Percentiles rank a stretch among this genome's conserved stretches.
phyloP scores from a whole-genome alignment of 352 stramenopile genomes.

The Phytophthora meadii region DNA sequence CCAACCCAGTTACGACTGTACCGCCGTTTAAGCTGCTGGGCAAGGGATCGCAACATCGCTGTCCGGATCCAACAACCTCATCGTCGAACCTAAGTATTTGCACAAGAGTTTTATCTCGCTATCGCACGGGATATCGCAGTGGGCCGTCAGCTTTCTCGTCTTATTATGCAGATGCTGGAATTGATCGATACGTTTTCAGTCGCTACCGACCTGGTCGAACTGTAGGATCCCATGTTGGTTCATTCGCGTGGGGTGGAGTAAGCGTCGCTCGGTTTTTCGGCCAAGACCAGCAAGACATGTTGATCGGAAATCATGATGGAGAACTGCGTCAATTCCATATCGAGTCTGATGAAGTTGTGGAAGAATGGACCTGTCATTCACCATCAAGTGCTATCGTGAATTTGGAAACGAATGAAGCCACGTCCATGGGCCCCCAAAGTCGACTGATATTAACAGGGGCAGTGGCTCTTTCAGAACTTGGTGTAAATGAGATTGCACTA shows the following conservation, averaged over 20 bases:
- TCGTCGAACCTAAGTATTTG: slow-evolving; percentile 74
- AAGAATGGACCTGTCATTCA: slow-evolving; percentile 80
- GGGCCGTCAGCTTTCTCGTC: slow-evolving; percentile 53
- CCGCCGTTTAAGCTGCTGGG: slow-evolving; percentile 85
- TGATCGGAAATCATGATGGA: slow-evolving; percentile 82
- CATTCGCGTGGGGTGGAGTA: slow-evolving; percentile 63
- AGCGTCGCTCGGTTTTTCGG: slow-evolving; percentile 74
- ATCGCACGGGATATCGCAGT: slow-evolving; percentile 53
- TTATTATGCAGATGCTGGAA: slow-evolving; percentile 66
- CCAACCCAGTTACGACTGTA: slow-evolving; percentile 87
- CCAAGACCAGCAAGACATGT: slow-evolving; percentile 63
- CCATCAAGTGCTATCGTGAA: slow-evolving; percentile 72
- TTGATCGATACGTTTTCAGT: slow-evolving; percentile 84
- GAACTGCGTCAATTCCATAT: slow-evolving; percentile 69
- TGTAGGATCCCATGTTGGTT: slow-evolving; percentile 54
- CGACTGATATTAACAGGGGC: slow-evolving; percentile 64
- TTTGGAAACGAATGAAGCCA: slow-evolving; percentile 76
- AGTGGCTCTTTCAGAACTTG: slow-evolving; percentile 56
- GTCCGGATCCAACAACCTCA: slow-evolving; percentile 64
- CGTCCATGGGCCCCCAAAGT: slow-evolving; percentile 59
- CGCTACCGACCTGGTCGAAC: slow-evolving; percentile 76
- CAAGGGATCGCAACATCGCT: slow-evolving; percentile 65
- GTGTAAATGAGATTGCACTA: slow-evolving; percentile 65
- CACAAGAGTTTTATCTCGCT: slow-evolving; percentile 59
- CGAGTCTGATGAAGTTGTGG: slow-evolving; percentile 64